These are phyloP conservation scores for Chalaropsis ovoidea DNA, from an alignment of 2,329 filamentous ascomycete species.

Conservation along the genomic window DNA sequence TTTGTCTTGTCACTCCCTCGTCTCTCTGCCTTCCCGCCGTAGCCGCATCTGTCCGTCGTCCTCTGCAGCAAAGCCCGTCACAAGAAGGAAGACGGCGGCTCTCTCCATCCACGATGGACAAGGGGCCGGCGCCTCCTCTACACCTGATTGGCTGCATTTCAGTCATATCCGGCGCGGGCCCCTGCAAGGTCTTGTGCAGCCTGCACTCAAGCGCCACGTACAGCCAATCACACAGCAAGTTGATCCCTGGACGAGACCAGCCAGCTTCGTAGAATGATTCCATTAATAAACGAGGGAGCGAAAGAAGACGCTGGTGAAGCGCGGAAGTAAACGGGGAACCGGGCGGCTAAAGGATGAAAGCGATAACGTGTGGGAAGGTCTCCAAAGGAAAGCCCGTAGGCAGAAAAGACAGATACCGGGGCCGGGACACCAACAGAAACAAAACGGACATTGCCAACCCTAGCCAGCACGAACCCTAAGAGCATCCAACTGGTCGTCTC, in stretches of 20 bases:
- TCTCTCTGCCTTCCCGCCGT: background rate
- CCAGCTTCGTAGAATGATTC: background rate
- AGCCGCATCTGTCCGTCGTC: background rate
- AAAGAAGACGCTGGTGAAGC: background rate
- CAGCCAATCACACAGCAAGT: slow-evolving; percentile 10
- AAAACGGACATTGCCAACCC: background rate
- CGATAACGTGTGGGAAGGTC: no score
- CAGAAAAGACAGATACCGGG: background rate
- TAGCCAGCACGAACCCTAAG: background rate
- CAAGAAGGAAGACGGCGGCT: no score
- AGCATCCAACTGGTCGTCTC: background rate
- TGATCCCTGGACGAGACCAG: background rate
- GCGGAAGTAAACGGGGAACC: background rate
- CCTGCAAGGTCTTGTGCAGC: background rate
- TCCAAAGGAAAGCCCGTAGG: background rate
- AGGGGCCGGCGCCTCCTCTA: background rate
- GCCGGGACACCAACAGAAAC: background rate
- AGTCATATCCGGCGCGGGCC: background rate
- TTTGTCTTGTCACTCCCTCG: slow-evolving; percentile 1
- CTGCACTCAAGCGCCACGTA: slow-evolving; percentile 1
- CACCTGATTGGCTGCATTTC: slow-evolving; percentile 6
- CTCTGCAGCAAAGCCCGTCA: background rate
- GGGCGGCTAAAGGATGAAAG: background rate
- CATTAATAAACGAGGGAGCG: background rate
- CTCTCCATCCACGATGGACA: no score